Evolutionary conservation across 169 alveolate species (phyloP).

Genomic region (Plasmodium relictum): DNA sequence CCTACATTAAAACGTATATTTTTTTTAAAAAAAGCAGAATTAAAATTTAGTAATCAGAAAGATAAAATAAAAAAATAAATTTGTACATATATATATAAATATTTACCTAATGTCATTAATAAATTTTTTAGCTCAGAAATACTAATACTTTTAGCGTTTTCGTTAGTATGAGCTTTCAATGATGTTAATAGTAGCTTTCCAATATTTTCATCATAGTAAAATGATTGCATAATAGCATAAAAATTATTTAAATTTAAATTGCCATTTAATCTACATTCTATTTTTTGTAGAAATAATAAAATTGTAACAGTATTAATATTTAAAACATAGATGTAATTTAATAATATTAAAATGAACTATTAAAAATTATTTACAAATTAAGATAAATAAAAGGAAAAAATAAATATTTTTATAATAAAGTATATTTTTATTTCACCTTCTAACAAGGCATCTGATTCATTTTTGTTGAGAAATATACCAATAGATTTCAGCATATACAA

Average conservation of each 20-base stretch:
- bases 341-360: slow-evolving; percentile 16
- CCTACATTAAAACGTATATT: slow-evolving; percentile 21
- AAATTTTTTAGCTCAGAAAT: slow-evolving; percentile 30
- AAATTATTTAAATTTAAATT: slow-evolving; percentile 65
- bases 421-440: slow-evolving; percentile 41
- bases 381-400: slow-evolving; percentile 22
- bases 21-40: slow-evolving; percentile 7
- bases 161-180: slow-evolving; percentile 53
- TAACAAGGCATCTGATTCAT: slow-evolving; percentile 51
- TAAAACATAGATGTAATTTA: neutral
- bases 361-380: slow-evolving; percentile 32
- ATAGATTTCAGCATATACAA: slow-evolving; percentile 48
- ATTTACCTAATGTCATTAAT: slow-evolving; percentile 70
- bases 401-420: neutral
- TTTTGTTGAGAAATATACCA: slow-evolving; percentile 65
- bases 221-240: slow-evolving; percentile 69
- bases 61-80: neutral
- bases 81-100: slow-evolving; percentile 11
- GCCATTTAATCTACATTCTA: slow-evolving; percentile 64
- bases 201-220: slow-evolving; percentile 73
- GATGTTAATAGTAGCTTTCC: slow-evolving; percentile 56
- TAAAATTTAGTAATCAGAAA: neutral
- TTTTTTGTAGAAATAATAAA: slow-evolving; percentile 26
- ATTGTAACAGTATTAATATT: neutral
- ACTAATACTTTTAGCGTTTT: slow-evolving; percentile 46